Base-by-base conservation (phyloP, 371 early-diverging fungal genomes). In the Lichtheimia ornata region DNA sequence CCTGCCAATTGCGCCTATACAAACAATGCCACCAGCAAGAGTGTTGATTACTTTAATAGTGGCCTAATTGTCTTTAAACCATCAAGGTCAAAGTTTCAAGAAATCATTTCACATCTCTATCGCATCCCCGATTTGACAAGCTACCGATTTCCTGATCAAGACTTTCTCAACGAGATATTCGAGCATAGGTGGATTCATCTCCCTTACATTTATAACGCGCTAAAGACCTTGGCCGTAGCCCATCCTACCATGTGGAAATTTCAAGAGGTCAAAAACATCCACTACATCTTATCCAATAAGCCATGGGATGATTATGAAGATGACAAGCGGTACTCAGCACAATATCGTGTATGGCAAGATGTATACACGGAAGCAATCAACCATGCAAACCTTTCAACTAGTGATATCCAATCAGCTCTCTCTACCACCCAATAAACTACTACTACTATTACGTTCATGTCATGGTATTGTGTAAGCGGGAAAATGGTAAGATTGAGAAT, bases 121-220 rank as follows among this genome's bases (percentile, higher is more conserved):
- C 54, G 57, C 13, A 44, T 62, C 22, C 43, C 30, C 5, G 69
- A 75, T 54, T 61, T 70, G 18, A 54, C 50, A 9, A 52, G 44
- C n/a, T 74, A 73, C 56, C 35, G 20, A 20, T 84, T 84, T 63
- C 72, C 76, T 11, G 85, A 84, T 53, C 85, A 84, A 60, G 85
- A 82, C 56, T 70, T 81, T 40, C 59, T 84, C 20, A 82, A 82
- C 45, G 73, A 79, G 58, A 43, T 75, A 45, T 80, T 72, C 56
- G 49, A 42, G 13, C 58, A 44, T 27, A 63, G 65, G 25, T 79
- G 77, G 77, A 66, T 30, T 4, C 59, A 58, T 20, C 56, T 79
- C 30, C 69, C 82, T 2, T 82, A 82, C 53, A 73, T 58, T 5
- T 84, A 79, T 67, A 84, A 84, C 58, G 79, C 84, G 13, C 69